Percentiles rank a stretch among this genome's conserved stretches.
Conservation (phyloP, 1,284 basidiomycete species). For the Caloboletus inedulis region DNA sequence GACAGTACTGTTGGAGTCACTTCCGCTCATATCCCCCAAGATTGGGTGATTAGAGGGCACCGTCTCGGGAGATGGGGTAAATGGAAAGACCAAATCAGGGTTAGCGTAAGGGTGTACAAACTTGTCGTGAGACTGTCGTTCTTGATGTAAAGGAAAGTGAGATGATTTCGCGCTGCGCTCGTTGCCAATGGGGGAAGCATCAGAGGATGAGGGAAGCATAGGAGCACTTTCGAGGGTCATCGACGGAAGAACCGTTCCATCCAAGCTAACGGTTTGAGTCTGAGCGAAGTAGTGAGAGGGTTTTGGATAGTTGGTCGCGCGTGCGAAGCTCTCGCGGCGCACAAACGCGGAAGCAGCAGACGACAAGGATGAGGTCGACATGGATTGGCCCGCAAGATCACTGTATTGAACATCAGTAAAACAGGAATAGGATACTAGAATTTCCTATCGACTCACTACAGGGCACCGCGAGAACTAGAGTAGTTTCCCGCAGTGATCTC, state of each 20-base stretch:
- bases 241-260: slow-evolving; percentile 5
- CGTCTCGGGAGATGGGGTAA: slow-evolving; percentile 36
- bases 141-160: slow-evolving; percentile 27
- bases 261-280: slow-evolving; percentile 9
- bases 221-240: slow-evolving; percentile 2
- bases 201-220: slow-evolving; percentile 13
- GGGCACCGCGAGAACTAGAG: slow-evolving; percentile 47
- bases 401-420: slow-evolving; percentile 20
- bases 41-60: slow-evolving; percentile 25
- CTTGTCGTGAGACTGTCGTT: slow-evolving; percentile 26
- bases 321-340: slow-evolving; percentile 36
- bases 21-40: slow-evolving; percentile 35
- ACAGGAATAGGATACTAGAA: neutral
- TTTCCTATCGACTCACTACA: slow-evolving; percentile 49
- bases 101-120: slow-evolving; percentile 72
- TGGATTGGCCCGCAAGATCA: slow-evolving; percentile 55
- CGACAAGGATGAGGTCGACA: slow-evolving; percentile 53
- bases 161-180: slow-evolving; percentile 16
- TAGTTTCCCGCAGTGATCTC: slow-evolving; percentile 53
- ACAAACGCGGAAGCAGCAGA: slow-evolving; percentile 36
- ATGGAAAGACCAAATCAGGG: slow-evolving; percentile 51
- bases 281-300: slow-evolving; percentile 11
- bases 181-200: slow-evolving; percentile 5
- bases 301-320: slow-evolving; percentile 29
- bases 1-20: slow-evolving; percentile 54